These are phyloP conservation scores for Raphanus raphanistrum DNA, from an alignment of 345 rosid species.

Conservation along the genomic window DNA sequence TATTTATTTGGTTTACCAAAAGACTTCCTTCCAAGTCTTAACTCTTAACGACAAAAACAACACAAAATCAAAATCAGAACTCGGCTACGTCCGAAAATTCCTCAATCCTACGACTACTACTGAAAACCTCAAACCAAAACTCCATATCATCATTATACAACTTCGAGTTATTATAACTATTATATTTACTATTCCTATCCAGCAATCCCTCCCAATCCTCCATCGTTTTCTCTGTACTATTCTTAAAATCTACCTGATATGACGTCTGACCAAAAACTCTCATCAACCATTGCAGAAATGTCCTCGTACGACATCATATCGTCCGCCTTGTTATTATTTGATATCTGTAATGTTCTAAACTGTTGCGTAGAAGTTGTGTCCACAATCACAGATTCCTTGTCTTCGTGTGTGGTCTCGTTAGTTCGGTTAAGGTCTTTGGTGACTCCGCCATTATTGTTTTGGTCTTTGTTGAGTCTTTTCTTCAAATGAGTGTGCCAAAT, in stretches of 20 bases:
- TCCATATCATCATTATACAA: slow-evolving; percentile 45
- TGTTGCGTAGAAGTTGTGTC: slow-evolving; percentile 37
- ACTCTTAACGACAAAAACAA: background rate
- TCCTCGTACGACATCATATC: slow-evolving; percentile 24
- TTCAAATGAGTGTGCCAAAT: slow-evolving; percentile 85
- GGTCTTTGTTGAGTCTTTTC: slow-evolving; percentile 50
- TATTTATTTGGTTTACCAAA: slow-evolving; percentile 20
- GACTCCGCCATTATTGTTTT: slow-evolving; percentile 33
- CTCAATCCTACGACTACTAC: slow-evolving; percentile 40
- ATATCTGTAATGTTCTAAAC: slow-evolving; percentile 19
- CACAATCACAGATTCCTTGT: slow-evolving; percentile 12
- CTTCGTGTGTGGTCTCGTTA: background rate
- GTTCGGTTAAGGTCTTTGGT: slow-evolving; percentile 25
- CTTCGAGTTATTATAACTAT: slow-evolving; percentile 26
- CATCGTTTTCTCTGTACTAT: background rate
- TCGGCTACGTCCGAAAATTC: slow-evolving; percentile 45
- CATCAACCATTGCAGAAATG: slow-evolving; percentile 42
- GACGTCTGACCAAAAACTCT: slow-evolving; percentile 53
- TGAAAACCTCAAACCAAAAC: slow-evolving; percentile 56
- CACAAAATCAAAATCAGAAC: slow-evolving; percentile 31
- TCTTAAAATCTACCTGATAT: slow-evolving; percentile 39
- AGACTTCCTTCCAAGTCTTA: slow-evolving; percentile 16
- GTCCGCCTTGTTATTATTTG: slow-evolving; percentile 8
- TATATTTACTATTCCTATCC: background rate
- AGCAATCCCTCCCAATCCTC: slow-evolving; percentile 20